Base-by-base conservation (phyloP, 306 rosid species). In the Fagus crenata region DNA sequence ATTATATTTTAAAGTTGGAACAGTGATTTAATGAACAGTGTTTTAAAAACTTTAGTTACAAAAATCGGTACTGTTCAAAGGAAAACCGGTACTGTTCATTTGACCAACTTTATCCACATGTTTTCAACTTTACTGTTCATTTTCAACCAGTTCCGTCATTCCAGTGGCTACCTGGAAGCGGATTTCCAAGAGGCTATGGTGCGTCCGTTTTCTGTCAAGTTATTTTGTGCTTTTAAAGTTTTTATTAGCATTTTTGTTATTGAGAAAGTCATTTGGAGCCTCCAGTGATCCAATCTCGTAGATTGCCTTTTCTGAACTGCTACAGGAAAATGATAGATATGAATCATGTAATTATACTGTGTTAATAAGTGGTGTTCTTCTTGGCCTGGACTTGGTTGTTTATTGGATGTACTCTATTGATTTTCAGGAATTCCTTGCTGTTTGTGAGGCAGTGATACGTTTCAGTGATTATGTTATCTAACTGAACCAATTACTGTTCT, bases 101-200 rank as follows among this genome's bases (percentile, higher is more conserved):
- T n/a, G n/a, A n/a, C n/a, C n/a, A n/a, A n/a, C n/a, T n/a, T n/a
- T n/a, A n/a, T n/a, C n/a, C n/a, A n/a, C n/a, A n/a, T n/a, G n/a
- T n/a, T n/a, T n/a, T n/a, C n/a, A n/a, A n/a, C n/a, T n/a, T n/a
- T n/a, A n/a, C n/a, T n/a, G n/a, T n/a, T n/a, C n/a, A n/a, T n/a
- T n/a, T n/a, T n/a, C 80, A 88, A 88, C 36, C 91, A 91, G 22
- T 94, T 88, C 70, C 91, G 96, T 71, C 92, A 86, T 78, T 89
- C 95, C 17, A 88, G 81, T 55, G 97, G 98, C 85, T 94, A 94
- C 86, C 98, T 92, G 78, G 96, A 93, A 35, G 97, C 94, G 56
- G 97, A 92, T 80, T 88, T 92, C 83, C 97, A 92, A 84, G 98
- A 94, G 86, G 87, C 88, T 28, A 78, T 87, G 92, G 98, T 94